These are phyloP conservation scores for Pseudofabraea citricarpa DNA, from an alignment of 2,329 filamentous ascomycete species.

Conservation along the genomic window DNA sequence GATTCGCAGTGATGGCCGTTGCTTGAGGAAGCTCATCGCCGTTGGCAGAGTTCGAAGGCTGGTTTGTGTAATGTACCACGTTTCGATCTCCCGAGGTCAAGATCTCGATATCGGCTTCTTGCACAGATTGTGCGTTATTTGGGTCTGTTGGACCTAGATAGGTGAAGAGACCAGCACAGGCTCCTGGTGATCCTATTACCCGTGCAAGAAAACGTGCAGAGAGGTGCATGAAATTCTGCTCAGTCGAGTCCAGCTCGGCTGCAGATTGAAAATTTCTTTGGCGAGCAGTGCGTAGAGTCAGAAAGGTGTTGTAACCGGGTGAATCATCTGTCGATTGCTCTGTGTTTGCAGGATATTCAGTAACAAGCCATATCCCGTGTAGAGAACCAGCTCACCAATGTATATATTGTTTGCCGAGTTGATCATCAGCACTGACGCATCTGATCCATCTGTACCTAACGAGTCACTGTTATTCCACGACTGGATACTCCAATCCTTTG, in stretches of 20 bases:
- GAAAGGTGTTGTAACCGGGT: slow-evolving; percentile 19
- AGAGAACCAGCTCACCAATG: slow-evolving; percentile 16
- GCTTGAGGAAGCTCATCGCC: slow-evolving; percentile 15
- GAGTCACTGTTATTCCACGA: slow-evolving; percentile 24
- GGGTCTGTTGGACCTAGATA: slow-evolving; percentile 11
- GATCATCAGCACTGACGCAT: slow-evolving; percentile 19
- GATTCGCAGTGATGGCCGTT: slow-evolving; percentile 19
- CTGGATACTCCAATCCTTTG: slow-evolving; percentile 22
- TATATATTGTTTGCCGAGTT: slow-evolving; percentile 26
- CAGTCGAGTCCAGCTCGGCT: slow-evolving; percentile 22
- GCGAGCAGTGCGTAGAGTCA: slow-evolving; percentile 25
- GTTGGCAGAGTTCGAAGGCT: slow-evolving; percentile 18
- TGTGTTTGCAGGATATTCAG: slow-evolving; percentile 9
- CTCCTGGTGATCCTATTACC: slow-evolving; percentile 22
- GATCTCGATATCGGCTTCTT: slow-evolving; percentile 29
- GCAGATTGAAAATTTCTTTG: slow-evolving; percentile 22
- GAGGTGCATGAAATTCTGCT: slow-evolving; percentile 22
- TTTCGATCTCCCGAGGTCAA: slow-evolving; percentile 21
- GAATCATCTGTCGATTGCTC: slow-evolving; percentile 9
- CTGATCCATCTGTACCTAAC: slow-evolving; percentile 4
- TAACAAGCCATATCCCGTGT: neutral
- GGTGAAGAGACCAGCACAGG: slow-evolving; percentile 27
- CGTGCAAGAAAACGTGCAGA: slow-evolving; percentile 24
- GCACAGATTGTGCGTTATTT: slow-evolving; percentile 9
- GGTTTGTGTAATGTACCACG: slow-evolving; percentile 26